Evolutionary conservation across 345 rosid genomes (phyloP).

Genomic region (Populus euphratica): DNA sequence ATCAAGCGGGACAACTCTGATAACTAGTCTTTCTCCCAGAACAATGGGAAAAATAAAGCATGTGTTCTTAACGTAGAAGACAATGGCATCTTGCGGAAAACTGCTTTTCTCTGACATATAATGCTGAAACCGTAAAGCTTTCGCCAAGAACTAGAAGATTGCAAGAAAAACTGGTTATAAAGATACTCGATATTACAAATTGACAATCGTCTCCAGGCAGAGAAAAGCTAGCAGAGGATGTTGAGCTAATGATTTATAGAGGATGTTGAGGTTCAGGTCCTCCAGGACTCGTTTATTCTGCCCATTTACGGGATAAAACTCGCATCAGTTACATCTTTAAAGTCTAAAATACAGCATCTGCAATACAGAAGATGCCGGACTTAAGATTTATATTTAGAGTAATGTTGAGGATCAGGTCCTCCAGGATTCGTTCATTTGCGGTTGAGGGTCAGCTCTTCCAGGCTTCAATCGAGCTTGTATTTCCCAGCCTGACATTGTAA

Average conservation of each 20-base stretch:
- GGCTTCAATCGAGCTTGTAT: not conserved
- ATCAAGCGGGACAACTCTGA: too few relatives aligned
- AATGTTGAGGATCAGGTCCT: too few relatives aligned
- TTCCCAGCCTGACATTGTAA: not conserved
- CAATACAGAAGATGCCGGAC: not conserved
- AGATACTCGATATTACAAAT: too few relatives aligned
- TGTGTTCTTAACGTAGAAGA: not conserved
- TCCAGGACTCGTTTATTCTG: too few relatives aligned
- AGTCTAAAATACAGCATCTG: not conserved
- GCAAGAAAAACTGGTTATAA: not conserved
- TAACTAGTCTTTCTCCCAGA: not conserved
- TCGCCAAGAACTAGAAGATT: not conserved
- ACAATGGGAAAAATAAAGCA: not conserved
- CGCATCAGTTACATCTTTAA: not conserved
- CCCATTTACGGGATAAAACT: not conserved
- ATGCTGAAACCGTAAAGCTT: not conserved
- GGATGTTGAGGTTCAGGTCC: too few relatives aligned
- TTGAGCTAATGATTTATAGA: too few relatives aligned
- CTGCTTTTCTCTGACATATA: not conserved
- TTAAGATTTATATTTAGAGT: too few relatives aligned
- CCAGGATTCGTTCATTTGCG: too few relatives aligned
- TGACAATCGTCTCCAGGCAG: not conserved
- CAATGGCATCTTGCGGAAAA: not conserved
- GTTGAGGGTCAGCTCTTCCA: not conserved
- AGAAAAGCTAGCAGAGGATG: not conserved